A percentile compares a stretch with the other conserved stretches of the same genome.
phyloP scores from a whole-genome alignment of 2,329 filamentous ascomycete species.

The Parasarocladium wereldwijsianum region DNA sequence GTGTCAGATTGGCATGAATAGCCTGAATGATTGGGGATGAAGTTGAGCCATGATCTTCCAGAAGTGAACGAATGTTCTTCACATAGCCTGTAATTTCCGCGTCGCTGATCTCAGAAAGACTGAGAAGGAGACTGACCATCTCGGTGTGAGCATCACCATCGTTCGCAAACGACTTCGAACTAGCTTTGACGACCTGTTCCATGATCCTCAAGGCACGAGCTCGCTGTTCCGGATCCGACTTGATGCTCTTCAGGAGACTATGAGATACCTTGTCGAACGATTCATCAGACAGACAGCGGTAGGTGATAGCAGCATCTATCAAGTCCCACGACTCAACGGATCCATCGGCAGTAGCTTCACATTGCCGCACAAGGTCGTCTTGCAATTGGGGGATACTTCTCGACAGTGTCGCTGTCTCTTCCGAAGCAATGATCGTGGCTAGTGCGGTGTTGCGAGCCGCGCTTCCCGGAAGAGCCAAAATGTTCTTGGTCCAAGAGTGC shows the following conservation, averaged over 20 bases:
- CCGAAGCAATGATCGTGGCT: constrained; percentile 30
- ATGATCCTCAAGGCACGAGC: constrained; percentile 26
- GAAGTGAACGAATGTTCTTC: constrained; percentile 24
- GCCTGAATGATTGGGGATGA: constrained; percentile 30
- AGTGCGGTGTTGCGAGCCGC: constrained; percentile 18
- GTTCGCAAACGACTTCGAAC: constrained; percentile 26
- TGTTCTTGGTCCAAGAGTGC: constrained; percentile 25
- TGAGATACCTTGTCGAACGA: constrained; percentile 18
- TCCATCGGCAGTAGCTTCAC: constrained; percentile 21
- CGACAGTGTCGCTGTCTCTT: constrained; percentile 23
- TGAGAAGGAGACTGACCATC: constrained; percentile 36
- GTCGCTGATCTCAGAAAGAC: constrained; percentile 35
- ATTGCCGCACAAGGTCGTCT: constrained; percentile 25
- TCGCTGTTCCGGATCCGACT: constrained; percentile 13
- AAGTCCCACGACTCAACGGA: constrained; percentile 25
- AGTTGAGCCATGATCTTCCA: constrained; percentile 25
- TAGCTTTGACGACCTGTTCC: constrained; percentile 30
- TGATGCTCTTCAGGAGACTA: constrained; percentile 18
- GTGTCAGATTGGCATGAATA: constrained; percentile 39
- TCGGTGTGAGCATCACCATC: constrained; percentile 31
- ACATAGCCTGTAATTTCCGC: constrained; percentile 23
- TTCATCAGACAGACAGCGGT: constrained; percentile 22
- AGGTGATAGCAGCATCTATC: constrained; percentile 31
- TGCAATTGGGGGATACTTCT: constrained; percentile 28
- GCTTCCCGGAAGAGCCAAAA: constrained; percentile 19